Conservation (phyloP, 345 rosid genomes). For the Gossypioides kirkii region DNA sequence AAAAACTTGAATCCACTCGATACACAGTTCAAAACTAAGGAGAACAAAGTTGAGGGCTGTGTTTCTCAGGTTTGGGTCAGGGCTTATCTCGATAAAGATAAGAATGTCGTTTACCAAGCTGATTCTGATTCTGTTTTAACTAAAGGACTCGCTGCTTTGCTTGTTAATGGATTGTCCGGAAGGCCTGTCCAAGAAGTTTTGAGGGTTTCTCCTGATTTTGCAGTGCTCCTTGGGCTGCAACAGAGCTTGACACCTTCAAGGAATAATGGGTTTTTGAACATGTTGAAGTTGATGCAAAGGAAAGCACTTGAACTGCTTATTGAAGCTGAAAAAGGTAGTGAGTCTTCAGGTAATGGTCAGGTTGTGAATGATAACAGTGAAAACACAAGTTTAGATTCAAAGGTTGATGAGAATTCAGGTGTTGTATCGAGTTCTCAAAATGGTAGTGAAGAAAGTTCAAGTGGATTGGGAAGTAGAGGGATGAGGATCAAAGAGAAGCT, state of each 20-base stretch:
- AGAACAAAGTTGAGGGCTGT: slow-evolving; percentile 89
- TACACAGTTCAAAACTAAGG: slow-evolving; percentile 56
- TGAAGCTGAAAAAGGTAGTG: slow-evolving; percentile 32
- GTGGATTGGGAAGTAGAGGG: slow-evolving; percentile 58
- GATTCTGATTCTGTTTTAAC: slow-evolving; percentile 85
- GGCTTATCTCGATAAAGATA: slow-evolving; percentile 58
- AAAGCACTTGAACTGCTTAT: slow-evolving; percentile 56
- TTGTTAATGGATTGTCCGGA: slow-evolving; percentile 80
- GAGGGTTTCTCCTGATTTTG: slow-evolving; percentile 75
- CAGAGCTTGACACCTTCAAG: slow-evolving; percentile 84
- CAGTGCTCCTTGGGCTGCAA: slow-evolving; percentile 71
- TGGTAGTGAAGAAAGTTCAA: slow-evolving; percentile 14
- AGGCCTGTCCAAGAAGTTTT: slow-evolving; percentile 63
- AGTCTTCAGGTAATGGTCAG: slow-evolving; percentile 3
- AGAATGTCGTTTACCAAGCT: slow-evolving; percentile 74
- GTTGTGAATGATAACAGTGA: slow-evolving; percentile 16
- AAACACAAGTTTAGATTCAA: slow-evolving; percentile 9
- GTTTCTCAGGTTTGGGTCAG: slow-evolving; percentile 96
- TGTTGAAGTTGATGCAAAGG: slow-evolving; percentile 88
- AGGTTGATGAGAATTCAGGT: slow-evolving; percentile 10
- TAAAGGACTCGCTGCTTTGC: slow-evolving; percentile 86
- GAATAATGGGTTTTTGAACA: slow-evolving; percentile 88
- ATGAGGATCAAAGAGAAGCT: slow-evolving; percentile 65
- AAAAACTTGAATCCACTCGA: slow-evolving; percentile 70
- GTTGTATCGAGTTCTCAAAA: background rate